These are phyloP conservation scores for Psidium guajava DNA, from an alignment of 345 rosid species.

Conservation along the genomic window DNA sequence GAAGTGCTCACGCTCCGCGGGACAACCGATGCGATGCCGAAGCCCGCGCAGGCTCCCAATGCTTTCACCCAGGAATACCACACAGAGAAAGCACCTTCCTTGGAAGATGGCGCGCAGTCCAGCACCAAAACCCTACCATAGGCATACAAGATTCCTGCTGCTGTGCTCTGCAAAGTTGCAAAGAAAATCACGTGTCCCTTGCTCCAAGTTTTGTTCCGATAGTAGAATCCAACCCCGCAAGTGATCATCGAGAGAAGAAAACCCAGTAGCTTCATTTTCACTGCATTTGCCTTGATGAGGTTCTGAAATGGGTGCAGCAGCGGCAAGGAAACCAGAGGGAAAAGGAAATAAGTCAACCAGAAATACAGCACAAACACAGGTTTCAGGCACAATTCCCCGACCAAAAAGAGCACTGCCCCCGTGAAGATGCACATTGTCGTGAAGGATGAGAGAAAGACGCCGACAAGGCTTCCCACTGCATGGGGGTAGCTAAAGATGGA, in stretches of 20 bases:
- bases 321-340: constrained; percentile 34
- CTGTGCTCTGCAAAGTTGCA: constrained; percentile 42
- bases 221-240: constrained; percentile 32
- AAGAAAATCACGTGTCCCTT: constrained; percentile 22
- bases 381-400: constrained; percentile 37
- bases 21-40: constrained; percentile 30
- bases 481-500: constrained; percentile 34
- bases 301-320: constrained; percentile 35
- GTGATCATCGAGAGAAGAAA: constrained; percentile 30
- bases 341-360: constrained; percentile 40
- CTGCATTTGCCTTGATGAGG: constrained; percentile 18
- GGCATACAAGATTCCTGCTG: constrained; percentile 33
- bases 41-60: constrained; percentile 40
- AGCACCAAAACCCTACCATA: constrained; percentile 33
- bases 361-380: constrained; percentile 24
- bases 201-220: constrained; percentile 21
- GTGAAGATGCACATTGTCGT: constrained; percentile 53
- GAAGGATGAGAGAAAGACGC: constrained; percentile 33
- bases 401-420: constrained; percentile 20
- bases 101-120: constrained; percentile 39
- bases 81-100: constrained; percentile 40
- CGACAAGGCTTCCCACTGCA: constrained; percentile 27
- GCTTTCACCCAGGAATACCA: constrained; percentile 40
- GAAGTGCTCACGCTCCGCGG: constrained; percentile 23
- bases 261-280: constrained; percentile 46